phyloP scores from a whole-genome alignment of 2,329 filamentous ascomycete species.

The Stagonosporopsis tanaceti region DNA sequence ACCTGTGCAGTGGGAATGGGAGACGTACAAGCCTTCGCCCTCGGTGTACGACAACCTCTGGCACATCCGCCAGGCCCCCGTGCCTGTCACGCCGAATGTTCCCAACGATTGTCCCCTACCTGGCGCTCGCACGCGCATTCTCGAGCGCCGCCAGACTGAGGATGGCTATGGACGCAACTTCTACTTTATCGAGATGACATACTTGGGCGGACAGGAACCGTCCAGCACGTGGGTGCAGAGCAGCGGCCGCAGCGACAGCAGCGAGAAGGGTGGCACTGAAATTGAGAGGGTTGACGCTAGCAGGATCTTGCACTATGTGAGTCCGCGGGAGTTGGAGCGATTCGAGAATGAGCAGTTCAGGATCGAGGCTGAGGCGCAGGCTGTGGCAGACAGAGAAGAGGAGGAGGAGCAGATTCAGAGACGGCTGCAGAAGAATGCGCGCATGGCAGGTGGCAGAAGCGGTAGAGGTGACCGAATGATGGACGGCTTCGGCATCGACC shows the following conservation, averaged over 20 bases:
- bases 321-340: conserved; percentile 39
- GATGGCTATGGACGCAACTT: conserved; percentile 34
- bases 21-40: conserved; percentile 37
- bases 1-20: conserved; percentile 39
- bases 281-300: conserved; percentile 37
- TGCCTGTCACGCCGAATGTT: conserved; percentile 35
- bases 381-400: conserved; percentile 28
- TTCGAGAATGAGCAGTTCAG: conserved; percentile 45
- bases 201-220: conserved; percentile 6
- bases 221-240: conserved; percentile 13
- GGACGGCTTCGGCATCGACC: conserved; percentile 16
- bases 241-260: conserved; percentile 10
- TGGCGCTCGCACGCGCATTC: conserved; percentile 39
- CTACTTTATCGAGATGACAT: conserved; percentile 35
- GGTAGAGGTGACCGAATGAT: conserved; percentile 24
- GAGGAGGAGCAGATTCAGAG: conserved; percentile 28
- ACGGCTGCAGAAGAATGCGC: conserved; percentile 37
- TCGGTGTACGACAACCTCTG: conserved; percentile 42
- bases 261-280: conserved; percentile 17
- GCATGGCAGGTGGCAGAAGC: conserved; percentile 1
- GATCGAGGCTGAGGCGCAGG: conserved; percentile 39
- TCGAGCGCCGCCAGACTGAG: conserved; percentile 39
- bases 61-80: conserved; percentile 38
- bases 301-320: conserved; percentile 42
- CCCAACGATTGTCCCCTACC: conserved; percentile 38